Conservation (phyloP, 106 monocot species). For the Dendrobium catenatum region DNA sequence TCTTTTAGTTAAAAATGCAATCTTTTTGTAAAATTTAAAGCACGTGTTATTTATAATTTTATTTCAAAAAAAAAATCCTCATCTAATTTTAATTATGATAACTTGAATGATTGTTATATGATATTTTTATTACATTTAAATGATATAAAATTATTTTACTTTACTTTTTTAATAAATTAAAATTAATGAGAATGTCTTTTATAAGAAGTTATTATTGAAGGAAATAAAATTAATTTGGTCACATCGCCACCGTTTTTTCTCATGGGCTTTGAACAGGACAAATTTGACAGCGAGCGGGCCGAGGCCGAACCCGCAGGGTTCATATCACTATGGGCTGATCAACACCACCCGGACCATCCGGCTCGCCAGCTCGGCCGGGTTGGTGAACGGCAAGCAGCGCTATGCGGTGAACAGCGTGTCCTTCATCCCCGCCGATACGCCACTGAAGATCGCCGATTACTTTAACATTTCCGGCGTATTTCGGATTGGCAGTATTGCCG, state of each 20-base stretch:
- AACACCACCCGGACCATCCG: slow-evolving; percentile 53
- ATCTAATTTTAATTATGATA: too few relatives aligned
- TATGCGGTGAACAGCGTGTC: slow-evolving; percentile 70
- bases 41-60: too few relatives aligned
- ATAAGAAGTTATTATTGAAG: too few relatives aligned
- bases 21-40: too few relatives aligned
- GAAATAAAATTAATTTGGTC: neutral
- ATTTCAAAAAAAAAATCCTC: too few relatives aligned
- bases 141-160: too few relatives aligned
- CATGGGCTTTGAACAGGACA: slow-evolving; percentile 19
- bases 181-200: too few relatives aligned
- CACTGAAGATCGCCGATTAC: slow-evolving; percentile 65
- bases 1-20: too few relatives aligned
- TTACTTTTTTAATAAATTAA: too few relatives aligned
- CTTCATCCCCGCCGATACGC: slow-evolving; percentile 46
- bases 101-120: too few relatives aligned
- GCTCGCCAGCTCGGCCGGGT: slow-evolving; percentile 43
- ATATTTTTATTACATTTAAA: too few relatives aligned
- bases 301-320: slow-evolving; percentile 83
- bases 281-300: slow-evolving; percentile 79
- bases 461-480: slow-evolving; percentile 68
- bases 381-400: slow-evolving; percentile 43
- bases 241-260: neutral
- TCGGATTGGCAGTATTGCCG: slow-evolving; percentile 60
- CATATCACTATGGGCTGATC: slow-evolving; percentile 79